Evolutionary conservation across 2,329 filamentous ascomycete genomes (phyloP).

Genomic region (Aspergillus sp.): DNA sequence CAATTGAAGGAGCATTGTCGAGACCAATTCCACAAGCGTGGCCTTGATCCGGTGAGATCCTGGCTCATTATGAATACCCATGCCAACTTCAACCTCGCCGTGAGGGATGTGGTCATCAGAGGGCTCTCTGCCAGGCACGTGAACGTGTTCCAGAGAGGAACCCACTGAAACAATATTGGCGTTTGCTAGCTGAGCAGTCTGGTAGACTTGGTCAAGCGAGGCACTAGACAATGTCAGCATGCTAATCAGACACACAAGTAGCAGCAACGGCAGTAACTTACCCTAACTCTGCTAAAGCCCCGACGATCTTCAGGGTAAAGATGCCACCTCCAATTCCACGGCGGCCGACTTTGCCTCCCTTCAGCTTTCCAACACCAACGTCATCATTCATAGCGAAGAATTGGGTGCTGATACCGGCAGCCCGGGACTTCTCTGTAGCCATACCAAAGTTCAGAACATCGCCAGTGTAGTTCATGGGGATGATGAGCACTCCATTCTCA

Average conservation of each 20-base stretch:
- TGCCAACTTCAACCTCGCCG: constrained; percentile 66
- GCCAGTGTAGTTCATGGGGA: constrained; percentile 93
- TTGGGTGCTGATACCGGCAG: constrained; percentile 72
- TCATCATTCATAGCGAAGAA: constrained; percentile 94
- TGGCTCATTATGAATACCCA: constrained; percentile 71
- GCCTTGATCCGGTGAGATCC: constrained; percentile 54
- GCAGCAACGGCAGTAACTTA: constrained; percentile 28
- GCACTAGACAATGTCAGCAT: constrained; percentile 29
- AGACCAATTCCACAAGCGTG: constrained; percentile 51
- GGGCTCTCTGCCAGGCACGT: constrained; percentile 74
- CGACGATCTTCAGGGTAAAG: constrained; percentile 85
- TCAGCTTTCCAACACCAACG: constrained; percentile 77
- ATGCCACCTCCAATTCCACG: constrained; percentile 90
- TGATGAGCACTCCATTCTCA: constrained; percentile 75
- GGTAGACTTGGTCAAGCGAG: constrained; percentile 68
- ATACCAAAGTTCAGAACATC: constrained; percentile 91
- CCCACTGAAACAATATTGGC: constrained; percentile 82
- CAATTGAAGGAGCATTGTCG: constrained; percentile 65
- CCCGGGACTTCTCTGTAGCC: constrained; percentile 87
- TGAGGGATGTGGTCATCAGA: constrained; percentile 52
- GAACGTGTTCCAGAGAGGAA: constrained; percentile 84
- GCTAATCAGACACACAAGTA: neutral
- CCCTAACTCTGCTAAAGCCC: constrained; percentile 75
- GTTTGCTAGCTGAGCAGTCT: constrained; percentile 69
- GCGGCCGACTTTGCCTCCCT: constrained; percentile 87